Percentiles rank a stretch among this genome's conserved stretches.
Evolutionary conservation across 225 moss, liverwort and hornwort species (phyloP).

Genomic region (Bryum argenteum): DNA sequence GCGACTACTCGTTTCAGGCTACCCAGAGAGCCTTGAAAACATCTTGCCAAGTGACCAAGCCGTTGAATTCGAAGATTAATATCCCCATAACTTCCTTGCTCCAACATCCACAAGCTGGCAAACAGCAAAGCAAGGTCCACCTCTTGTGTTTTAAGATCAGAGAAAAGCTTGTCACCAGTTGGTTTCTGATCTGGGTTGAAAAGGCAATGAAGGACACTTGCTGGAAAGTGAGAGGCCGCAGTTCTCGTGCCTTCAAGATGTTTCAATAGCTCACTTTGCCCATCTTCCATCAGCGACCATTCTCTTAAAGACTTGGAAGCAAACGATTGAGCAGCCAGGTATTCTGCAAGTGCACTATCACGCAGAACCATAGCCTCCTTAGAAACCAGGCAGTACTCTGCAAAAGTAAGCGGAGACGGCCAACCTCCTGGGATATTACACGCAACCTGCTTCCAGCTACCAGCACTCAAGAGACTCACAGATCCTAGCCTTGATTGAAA

Average conservation of each 20-base stretch:
- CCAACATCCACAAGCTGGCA: conserved; percentile 87
- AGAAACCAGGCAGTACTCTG: conserved; percentile 57
- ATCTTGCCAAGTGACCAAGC: conserved; percentile 46
- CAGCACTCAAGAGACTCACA: conserved; percentile 44
- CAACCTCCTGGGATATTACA: conserved; percentile 85
- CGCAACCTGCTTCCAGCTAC: conserved; percentile 49
- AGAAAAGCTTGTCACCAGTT: conserved; percentile 2
- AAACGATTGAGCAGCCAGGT: conserved; percentile 55
- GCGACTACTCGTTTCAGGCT: conserved; percentile 51
- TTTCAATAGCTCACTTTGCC: conserved; percentile 27
- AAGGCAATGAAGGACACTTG: conserved; percentile 44
- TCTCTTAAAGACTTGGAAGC: conserved; percentile 48
- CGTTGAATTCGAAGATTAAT: conserved; percentile 65
- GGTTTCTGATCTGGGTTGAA: conserved; percentile 44
- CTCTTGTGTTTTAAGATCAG: conserved; percentile 33
- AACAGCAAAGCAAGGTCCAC: conserved; percentile 51
- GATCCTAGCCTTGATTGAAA: conserved; percentile 54
- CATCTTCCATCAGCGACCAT: conserved; percentile 46
- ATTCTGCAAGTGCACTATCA: conserved; percentile 73
- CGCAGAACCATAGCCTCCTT: conserved; percentile 67
- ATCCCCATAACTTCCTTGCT: conserved; percentile 71
- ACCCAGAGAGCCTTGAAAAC: conserved; percentile 39
- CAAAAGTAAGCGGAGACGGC: conserved; percentile 70
- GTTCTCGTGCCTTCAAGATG: conserved; percentile 43
- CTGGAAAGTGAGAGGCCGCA: conserved; percentile 43